A percentile compares a stretch with the other conserved stretches of the same genome.
These are phyloP conservation scores for Saprolegnia parasitica DNA, from an alignment of 352 stramenopile genomes.

Conservation along the genomic window DNA sequence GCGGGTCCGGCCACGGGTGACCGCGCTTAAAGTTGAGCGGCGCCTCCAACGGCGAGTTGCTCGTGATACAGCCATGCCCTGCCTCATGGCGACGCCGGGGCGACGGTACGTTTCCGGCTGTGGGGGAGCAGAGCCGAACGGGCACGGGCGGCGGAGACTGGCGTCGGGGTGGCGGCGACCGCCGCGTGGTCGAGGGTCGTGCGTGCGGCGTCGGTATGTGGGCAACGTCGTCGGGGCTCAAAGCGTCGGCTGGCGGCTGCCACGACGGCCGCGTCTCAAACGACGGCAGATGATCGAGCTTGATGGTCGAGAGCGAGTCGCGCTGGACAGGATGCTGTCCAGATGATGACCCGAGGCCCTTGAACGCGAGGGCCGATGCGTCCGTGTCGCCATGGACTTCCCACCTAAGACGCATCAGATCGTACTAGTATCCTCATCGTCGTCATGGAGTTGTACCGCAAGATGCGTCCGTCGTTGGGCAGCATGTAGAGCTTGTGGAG, in stretches of 20 bases:
- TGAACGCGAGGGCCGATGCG: conserved; percentile 79
- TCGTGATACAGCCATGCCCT: neutral
- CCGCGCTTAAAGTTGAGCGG: conserved; percentile 62
- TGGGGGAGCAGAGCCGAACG: neutral
- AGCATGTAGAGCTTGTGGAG: conserved; percentile 75
- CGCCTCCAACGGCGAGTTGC: conserved; percentile 59
- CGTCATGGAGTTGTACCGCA: neutral
- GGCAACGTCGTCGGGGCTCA: neutral
- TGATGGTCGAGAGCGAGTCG: conserved; percentile 24
- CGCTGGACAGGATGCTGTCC: neutral
- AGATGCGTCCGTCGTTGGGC: conserved; percentile 19
- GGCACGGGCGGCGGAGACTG: neutral
- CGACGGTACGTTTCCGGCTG: no score
- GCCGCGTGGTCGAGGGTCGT: no score
- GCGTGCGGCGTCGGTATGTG: neutral
- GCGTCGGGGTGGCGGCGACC: neutral
- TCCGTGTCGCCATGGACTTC: conserved; percentile 82
- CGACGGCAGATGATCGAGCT: conserved; percentile 21
- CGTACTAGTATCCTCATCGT: conserved; percentile 12
- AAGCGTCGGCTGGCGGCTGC: neutral
- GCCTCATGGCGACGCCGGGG: neutral
- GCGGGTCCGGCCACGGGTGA: conserved; percentile 69
- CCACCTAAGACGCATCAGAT: conserved; percentile 54
- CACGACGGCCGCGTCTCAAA: neutral
- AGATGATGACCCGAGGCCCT: conserved; percentile 30